Evolutionary conservation across 352 stramenopile genomes (phyloP).

Genomic region (Thraustotheca clavata): DNA sequence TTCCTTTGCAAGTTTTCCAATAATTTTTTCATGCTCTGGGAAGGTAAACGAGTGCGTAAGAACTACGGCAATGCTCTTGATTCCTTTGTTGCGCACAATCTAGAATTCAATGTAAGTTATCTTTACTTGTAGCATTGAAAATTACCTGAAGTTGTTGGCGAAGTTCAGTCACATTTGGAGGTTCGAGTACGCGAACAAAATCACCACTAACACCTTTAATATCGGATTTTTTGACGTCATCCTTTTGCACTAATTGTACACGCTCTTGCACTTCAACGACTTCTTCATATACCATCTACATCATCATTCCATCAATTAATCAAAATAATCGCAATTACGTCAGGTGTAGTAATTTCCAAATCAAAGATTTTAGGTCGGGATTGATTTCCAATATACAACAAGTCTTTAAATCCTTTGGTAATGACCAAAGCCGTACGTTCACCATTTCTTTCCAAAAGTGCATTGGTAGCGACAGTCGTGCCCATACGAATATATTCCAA

Average conservation of each 20-base stretch:
- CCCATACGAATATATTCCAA: conserved; percentile 98
- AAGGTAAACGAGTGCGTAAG: conserved; percentile 96
- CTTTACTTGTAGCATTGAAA: neutral
- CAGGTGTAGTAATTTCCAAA: conserved; percentile 88
- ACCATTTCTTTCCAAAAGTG: conserved; percentile 94
- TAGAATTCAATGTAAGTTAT: conserved; percentile 3
- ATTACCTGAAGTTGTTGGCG: conserved; percentile 69
- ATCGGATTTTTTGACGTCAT: conserved; percentile 42
- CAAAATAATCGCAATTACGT: no score
- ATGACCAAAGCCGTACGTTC: conserved; percentile 92
- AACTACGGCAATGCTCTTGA: conserved; percentile 93
- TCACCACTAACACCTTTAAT: conserved; percentile 84
- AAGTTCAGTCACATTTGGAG: conserved; percentile 72
- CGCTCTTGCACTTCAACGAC: conserved; percentile 97
- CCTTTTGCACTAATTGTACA: conserved; percentile 85
- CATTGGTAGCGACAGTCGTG: conserved; percentile 99
- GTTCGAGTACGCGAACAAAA: conserved; percentile 75
- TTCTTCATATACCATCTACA: conserved; percentile 92
- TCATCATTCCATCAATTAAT: neutral
- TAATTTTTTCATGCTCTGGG: conserved; percentile 86
- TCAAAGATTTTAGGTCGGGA: conserved; percentile 96
- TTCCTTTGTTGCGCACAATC: conserved; percentile 65
- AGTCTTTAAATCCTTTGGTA: conserved; percentile 93
- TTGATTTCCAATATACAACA: conserved; percentile 98
- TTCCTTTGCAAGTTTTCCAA: conserved; percentile 81